Percentiles rank a stretch among this genome's conserved stretches.
Evolutionary conservation across 129 eudicot species (phyloP).

Genomic region (Centaurea solstitialis): DNA sequence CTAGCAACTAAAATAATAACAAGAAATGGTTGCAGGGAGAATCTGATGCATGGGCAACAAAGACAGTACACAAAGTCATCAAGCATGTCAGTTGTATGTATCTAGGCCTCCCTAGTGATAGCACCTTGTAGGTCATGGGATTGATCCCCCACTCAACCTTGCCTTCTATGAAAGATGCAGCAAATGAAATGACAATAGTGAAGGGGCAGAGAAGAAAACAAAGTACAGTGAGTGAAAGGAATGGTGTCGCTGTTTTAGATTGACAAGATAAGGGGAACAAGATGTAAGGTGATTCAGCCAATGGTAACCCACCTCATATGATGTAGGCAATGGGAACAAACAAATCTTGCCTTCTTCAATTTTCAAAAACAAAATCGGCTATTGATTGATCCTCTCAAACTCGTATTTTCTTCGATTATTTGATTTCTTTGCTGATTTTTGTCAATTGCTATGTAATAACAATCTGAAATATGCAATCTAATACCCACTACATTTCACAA

Average conservation of each 20-base stretch:
- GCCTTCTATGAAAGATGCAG: background rate
- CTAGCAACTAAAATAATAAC: background rate
- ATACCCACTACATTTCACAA: background rate
- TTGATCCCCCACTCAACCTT: background rate
- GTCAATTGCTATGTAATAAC: background rate
- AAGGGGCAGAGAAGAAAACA: background rate
- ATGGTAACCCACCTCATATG: background rate
- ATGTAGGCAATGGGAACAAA: background rate
- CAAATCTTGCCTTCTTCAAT: background rate
- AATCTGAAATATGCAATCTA: background rate
- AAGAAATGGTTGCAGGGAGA: background rate
- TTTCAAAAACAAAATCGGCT: background rate
- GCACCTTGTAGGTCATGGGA: background rate
- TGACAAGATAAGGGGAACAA: background rate
- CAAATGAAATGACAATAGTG: background rate
- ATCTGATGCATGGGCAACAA: background rate
- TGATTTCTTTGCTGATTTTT: background rate
- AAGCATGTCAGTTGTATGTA: background rate
- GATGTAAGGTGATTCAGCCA: background rate
- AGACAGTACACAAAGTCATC: background rate
- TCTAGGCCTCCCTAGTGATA: background rate
- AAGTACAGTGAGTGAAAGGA: background rate
- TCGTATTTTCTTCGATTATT: background rate
- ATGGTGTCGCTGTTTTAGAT: background rate
- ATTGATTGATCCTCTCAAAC: background rate